A percentile compares a stretch with the other conserved stretches of the same genome.
These are phyloP conservation scores for Boechera divaricarpa DNA, from an alignment of 345 rosid species.

Conservation along the genomic window DNA sequence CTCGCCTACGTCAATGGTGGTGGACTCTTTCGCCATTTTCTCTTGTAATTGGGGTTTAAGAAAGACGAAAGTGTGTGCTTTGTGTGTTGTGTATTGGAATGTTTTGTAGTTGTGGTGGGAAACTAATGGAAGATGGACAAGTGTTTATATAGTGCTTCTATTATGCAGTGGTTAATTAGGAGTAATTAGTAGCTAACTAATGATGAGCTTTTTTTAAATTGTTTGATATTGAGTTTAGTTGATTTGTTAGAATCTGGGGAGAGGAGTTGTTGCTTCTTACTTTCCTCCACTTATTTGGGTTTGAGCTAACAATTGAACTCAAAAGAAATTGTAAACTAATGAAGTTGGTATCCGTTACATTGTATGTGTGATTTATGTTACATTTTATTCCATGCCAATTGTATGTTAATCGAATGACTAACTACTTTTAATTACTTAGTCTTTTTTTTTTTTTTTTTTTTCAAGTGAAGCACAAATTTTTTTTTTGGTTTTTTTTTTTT, in stretches of 20 bases:
- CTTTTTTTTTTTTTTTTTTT: not conserved
- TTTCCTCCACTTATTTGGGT: conserved; percentile 29
- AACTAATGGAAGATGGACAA: conserved; percentile 17
- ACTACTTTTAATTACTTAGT: conserved; percentile 15
- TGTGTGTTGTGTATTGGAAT: conserved; percentile 32
- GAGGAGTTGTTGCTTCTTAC: conserved; percentile 46
- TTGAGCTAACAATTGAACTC: conserved; percentile 9
- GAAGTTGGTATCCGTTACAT: conserved; percentile 31
- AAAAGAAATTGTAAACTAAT: conserved; percentile 10
- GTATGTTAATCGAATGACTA: not conserved
- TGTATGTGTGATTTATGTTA: not conserved
- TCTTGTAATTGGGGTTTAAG: conserved; percentile 26
- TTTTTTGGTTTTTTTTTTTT: too few species aligned
- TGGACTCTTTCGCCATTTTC: conserved; percentile 43
- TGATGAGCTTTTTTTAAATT: not conserved
- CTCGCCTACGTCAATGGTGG: conserved; percentile 46
- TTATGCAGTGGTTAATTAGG: conserved; percentile 18
- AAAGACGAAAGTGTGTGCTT: conserved; percentile 11
- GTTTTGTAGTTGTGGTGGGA: conserved; percentile 36
- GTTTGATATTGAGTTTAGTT: conserved; percentile 33
- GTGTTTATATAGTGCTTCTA: conserved; percentile 32
- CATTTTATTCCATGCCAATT: conserved; percentile 8
- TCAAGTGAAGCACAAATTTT: not conserved
- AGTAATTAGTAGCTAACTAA: conserved; percentile 19
- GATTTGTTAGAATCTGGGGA: conserved; percentile 33